These are phyloP conservation scores for Triticum urartu DNA, from an alignment of 176 grass and related monocot genomes.

Conservation along the genomic window DNA sequence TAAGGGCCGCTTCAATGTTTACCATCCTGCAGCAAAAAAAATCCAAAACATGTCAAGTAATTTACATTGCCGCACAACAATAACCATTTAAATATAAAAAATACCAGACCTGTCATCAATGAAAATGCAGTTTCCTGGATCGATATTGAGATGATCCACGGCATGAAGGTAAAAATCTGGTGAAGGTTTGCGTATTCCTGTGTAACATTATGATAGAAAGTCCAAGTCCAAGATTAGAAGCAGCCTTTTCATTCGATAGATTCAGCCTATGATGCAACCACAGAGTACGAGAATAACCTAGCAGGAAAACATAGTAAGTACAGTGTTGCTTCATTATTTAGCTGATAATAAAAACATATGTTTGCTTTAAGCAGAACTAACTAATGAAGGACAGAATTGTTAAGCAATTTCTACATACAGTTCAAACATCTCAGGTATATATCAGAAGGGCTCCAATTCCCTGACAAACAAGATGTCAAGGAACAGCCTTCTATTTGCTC, in stretches of 20 bases:
- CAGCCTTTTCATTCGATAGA: conserved; percentile 3
- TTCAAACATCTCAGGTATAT: neutral
- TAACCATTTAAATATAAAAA: neutral
- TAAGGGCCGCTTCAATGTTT: conserved; percentile 77
- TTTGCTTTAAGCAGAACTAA: neutral
- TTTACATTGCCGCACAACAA: neutral
- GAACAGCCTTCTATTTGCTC: neutral
- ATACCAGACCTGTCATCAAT: conserved; percentile 89
- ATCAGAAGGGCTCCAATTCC: neutral
- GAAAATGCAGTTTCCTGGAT: conserved; percentile 85
- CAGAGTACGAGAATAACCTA: conserved; percentile 5
- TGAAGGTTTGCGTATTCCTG: conserved; percentile 90
- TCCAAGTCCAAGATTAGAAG: neutral
- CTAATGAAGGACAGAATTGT: neutral
- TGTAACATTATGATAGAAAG: neutral
- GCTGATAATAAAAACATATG: neutral
- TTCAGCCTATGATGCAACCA: neutral
- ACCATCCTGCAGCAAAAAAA: conserved; percentile 44
- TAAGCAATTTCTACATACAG: neutral
- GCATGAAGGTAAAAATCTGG: conserved; percentile 73
- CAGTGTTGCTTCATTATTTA: neutral
- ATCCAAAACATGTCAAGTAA: neutral
- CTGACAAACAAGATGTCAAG: neutral
- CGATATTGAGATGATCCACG: conserved; percentile 57
- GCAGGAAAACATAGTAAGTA: neutral